phyloP scores from a whole-genome alignment of 805 yeast genomes.

The Saturnispora silvae region DNA sequence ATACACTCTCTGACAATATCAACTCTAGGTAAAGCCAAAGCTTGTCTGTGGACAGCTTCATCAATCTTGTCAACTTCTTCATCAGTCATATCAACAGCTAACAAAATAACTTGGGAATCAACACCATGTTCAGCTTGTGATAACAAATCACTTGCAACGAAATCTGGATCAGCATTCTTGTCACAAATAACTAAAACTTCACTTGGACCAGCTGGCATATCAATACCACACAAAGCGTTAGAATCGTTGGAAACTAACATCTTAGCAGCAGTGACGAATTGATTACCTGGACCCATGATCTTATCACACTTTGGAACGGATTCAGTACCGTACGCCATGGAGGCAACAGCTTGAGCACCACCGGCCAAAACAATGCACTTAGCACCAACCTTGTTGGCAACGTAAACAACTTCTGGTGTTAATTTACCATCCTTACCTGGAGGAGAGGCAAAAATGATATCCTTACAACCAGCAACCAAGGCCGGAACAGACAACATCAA shows the following conservation, averaged over 20 bases:
- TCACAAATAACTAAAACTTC: constrained; percentile 97
- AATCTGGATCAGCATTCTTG: constrained; percentile 77
- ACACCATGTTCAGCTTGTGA: constrained; percentile 99
- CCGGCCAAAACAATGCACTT: constrained; percentile 87
- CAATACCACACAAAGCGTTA: constrained; percentile 88
- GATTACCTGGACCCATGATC: constrained; percentile 98
- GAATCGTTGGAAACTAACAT: constrained; percentile 96
- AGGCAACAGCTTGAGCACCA: constrained; percentile 98
- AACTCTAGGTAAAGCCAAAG: constrained; percentile 74
- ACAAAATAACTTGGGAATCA: constrained; percentile 91
- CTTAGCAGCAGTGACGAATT: constrained; percentile 98
- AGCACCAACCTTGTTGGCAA: constrained; percentile 94
- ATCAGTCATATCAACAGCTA: constrained; percentile 64
- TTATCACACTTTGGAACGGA: constrained; percentile 89
- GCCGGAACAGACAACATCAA: constrained; percentile 99
- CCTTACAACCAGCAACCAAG: constrained; percentile 91
- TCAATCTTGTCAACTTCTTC: constrained; percentile 60
- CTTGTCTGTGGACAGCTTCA: constrained; percentile 76
- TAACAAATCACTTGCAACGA: constrained; percentile 90
- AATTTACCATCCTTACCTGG: constrained; percentile 88
- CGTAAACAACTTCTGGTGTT: constrained; percentile 95
- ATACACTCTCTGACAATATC: constrained; percentile 89
- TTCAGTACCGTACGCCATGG: constrained; percentile 97
- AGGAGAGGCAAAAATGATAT: constrained; percentile 88
- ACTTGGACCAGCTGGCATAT: constrained; percentile 99